Evolutionary conservation across 352 stramenopile genomes (phyloP).

Genomic region (Pseudoperonospora humuli): DNA sequence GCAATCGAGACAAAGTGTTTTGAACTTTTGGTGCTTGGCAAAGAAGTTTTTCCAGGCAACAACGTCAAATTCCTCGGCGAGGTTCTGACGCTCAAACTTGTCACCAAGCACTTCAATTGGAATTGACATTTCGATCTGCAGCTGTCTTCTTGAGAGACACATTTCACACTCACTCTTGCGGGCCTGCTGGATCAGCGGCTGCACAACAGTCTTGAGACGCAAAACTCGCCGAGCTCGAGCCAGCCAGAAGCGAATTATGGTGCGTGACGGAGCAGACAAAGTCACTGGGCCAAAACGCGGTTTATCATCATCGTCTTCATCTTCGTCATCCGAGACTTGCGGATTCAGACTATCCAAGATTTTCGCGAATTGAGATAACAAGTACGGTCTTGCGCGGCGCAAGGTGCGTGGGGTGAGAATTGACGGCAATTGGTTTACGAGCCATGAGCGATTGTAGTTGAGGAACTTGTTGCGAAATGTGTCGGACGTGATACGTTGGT

Average conservation of each 20-base stretch:
- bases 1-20: slow-evolving; percentile 92
- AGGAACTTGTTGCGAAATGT: slow-evolving; percentile 98
- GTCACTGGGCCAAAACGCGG: slow-evolving; percentile 87
- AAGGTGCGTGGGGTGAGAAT: slow-evolving; percentile 93
- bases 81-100: slow-evolving; percentile 85
- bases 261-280: slow-evolving; percentile 85
- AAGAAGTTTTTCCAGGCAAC: slow-evolving; percentile 95
- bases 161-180: slow-evolving; percentile 92
- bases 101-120: slow-evolving; percentile 89
- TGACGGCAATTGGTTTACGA: slow-evolving; percentile 92
- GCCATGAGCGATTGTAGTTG: slow-evolving; percentile 96
- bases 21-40: slow-evolving; percentile 88
- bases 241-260: slow-evolving; percentile 91
- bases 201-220: slow-evolving; percentile 80
- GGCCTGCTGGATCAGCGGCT: slow-evolving; percentile 87
- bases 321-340: slow-evolving; percentile 92
- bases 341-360: slow-evolving; percentile 93
- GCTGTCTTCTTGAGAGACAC: slow-evolving; percentile 89
- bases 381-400: slow-evolving; percentile 85
- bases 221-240: slow-evolving; percentile 74
- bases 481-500: slow-evolving; percentile 93
- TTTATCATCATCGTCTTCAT: slow-evolving; percentile 76
- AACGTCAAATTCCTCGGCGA: slow-evolving; percentile 89
- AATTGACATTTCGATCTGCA: slow-evolving; percentile 93
- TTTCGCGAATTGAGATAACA: slow-evolving; percentile 94